phyloP scores from a whole-genome alignment of 768 basidiomycete genomes.

The Multifurca ochricompacta region DNA sequence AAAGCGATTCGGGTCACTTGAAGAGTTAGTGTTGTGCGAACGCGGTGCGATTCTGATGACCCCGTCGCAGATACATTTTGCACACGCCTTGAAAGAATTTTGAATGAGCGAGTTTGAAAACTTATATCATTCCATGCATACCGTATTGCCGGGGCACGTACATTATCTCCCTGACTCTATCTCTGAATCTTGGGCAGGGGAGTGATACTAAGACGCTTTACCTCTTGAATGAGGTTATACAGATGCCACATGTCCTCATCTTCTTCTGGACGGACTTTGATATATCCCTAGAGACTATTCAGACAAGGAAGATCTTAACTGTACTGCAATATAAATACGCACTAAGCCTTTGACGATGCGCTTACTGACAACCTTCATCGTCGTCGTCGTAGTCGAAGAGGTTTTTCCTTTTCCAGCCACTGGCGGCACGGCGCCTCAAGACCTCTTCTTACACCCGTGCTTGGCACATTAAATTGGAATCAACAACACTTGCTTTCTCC shows the following conservation, averaged over 20 bases:
- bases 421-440: no score
- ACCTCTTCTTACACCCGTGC: no score
- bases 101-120: background rate
- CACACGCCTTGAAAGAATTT: slow-evolving; percentile 50
- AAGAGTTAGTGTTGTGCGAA: slow-evolving; percentile 79
- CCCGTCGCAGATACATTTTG: slow-evolving; percentile 89
- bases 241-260: slow-evolving; percentile 99
- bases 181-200: slow-evolving; percentile 11
- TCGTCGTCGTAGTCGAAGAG: no score
- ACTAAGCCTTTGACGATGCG: slow-evolving; percentile 82
- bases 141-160: slow-evolving; percentile 83
- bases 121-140: slow-evolving; percentile 26
- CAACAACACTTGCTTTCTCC: background rate
- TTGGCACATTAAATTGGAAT: no score
- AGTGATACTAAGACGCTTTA: slow-evolving; percentile 24
- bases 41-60: slow-evolving; percentile 85
- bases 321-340: slow-evolving; percentile 26
- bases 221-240: slow-evolving; percentile 89
- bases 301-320: slow-evolving; percentile 23
- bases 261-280: slow-evolving; percentile 91
- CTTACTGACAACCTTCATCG: slow-evolving; percentile 87
- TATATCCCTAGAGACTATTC: slow-evolving; percentile 62
- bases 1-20: slow-evolving; percentile 75
- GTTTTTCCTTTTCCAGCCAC: no score
- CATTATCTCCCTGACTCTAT: slow-evolving; percentile 54